These are phyloP conservation scores for Claviceps sp. DNA, from an alignment of 2,329 filamentous ascomycete species.

Conservation along the genomic window DNA sequence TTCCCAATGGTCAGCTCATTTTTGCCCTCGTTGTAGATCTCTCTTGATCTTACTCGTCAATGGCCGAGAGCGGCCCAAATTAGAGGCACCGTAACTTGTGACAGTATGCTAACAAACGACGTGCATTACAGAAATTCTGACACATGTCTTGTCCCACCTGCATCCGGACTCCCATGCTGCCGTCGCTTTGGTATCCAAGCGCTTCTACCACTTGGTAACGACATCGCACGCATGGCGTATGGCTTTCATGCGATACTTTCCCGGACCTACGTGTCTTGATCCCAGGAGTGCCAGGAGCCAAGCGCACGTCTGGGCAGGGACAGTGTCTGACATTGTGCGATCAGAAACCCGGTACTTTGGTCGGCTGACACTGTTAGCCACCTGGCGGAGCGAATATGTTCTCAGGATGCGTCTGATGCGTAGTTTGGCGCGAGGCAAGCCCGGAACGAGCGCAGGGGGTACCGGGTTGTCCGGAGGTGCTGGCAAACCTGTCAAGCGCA, in stretches of 20 bases:
- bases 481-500: slow-evolving; percentile 45
- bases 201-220: slow-evolving; percentile 76
- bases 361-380: slow-evolving; percentile 69
- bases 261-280: slow-evolving; percentile 43
- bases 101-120: neutral
- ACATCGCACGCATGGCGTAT: slow-evolving; percentile 89
- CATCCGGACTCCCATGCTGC: slow-evolving; percentile 71
- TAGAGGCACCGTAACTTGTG: neutral
- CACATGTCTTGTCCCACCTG: slow-evolving; percentile 80
- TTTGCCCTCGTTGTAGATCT: neutral
- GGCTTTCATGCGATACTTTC: slow-evolving; percentile 84
- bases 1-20: slow-evolving; percentile 64
- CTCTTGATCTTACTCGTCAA: too few species aligned
- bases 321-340: slow-evolving; percentile 41
- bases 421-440: slow-evolving; percentile 71
- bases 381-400: slow-evolving; percentile 94
- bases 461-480: slow-evolving; percentile 38
- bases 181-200: slow-evolving; percentile 74
- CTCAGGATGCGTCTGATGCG: slow-evolving; percentile 72
- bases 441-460: slow-evolving; percentile 40
- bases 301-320: slow-evolving; percentile 27
- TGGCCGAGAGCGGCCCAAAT: too few species aligned
- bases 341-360: slow-evolving; percentile 70
- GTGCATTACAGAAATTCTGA: slow-evolving; percentile 61
- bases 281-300: slow-evolving; percentile 20